Evolutionary conservation across 2,329 filamentous ascomycete species (phyloP).

Genomic region (Ophiostoma ulmi): DNA sequence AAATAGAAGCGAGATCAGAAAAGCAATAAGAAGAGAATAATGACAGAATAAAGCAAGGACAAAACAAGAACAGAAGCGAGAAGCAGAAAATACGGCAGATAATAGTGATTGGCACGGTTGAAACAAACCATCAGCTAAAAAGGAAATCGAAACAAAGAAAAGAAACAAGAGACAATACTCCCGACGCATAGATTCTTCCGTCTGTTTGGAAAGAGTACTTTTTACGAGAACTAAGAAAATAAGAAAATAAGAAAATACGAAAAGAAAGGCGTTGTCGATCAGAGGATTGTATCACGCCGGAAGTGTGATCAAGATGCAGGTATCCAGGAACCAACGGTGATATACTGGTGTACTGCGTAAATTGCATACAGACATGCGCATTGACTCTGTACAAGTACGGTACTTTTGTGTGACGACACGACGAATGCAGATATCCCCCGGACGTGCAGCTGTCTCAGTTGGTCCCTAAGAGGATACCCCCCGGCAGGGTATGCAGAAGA

Average conservation of each 20-base stretch:
- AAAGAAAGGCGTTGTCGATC: background rate
- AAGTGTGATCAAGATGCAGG: conserved; percentile 8
- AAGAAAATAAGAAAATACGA: background rate
- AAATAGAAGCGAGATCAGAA: no score
- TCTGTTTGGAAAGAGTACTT: background rate
- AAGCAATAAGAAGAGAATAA: no score
- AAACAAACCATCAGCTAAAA: background rate
- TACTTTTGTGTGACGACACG: background rate
- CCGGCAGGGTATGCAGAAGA: background rate
- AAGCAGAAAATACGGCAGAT: background rate
- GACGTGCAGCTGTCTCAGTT: conserved; percentile 7
- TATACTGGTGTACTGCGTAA: background rate
- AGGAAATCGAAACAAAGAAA: background rate
- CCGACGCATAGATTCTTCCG: background rate
- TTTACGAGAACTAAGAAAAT: background rate
- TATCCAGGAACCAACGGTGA: conserved; percentile 4
- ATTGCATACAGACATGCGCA: background rate
- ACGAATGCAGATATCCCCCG: background rate
- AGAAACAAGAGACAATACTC: background rate
- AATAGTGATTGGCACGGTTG: background rate
- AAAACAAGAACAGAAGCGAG: background rate
- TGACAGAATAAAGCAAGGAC: background rate
- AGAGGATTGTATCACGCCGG: background rate
- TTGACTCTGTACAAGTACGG: background rate
- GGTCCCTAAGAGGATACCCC: background rate